Evolutionary conservation across 164 flowering plant genomes (phyloP).

Genomic region (Macadamia tetraphylla): DNA sequence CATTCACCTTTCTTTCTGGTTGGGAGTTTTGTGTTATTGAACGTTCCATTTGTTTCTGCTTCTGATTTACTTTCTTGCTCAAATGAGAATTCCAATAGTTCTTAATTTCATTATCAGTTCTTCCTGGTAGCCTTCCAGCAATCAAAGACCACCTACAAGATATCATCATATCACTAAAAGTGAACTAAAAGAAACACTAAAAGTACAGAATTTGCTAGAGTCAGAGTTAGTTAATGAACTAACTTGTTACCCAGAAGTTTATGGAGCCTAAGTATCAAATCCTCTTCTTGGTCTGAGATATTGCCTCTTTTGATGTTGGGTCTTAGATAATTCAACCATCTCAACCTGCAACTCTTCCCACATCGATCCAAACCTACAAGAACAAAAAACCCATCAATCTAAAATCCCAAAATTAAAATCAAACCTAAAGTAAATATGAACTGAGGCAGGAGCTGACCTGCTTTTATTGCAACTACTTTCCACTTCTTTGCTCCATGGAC

Average conservation of each 20-base stretch:
- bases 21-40: neutral
- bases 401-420: neutral
- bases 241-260: neutral
- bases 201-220: neutral
- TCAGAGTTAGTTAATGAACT: neutral
- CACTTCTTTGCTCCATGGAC: neutral
- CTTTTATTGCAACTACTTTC: neutral
- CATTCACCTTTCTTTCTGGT: neutral
- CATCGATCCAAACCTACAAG: neutral
- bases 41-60: neutral
- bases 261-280: neutral
- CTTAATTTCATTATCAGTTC: neutral
- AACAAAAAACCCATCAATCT: neutral
- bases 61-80: neutral
- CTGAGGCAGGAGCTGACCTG: neutral
- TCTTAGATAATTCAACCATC: conserved; percentile 1
- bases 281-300: conserved; percentile 1
- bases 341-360: neutral
- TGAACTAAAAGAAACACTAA: neutral
- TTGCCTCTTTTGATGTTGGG: neutral
- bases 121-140: neutral
- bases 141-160: neutral
- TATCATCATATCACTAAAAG: neutral
- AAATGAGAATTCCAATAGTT: conserved; percentile 1
- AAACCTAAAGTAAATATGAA: neutral